These are phyloP conservation scores for Mikania micrantha DNA, from an alignment of 129 eudicot genomes.

Conservation along the genomic window DNA sequence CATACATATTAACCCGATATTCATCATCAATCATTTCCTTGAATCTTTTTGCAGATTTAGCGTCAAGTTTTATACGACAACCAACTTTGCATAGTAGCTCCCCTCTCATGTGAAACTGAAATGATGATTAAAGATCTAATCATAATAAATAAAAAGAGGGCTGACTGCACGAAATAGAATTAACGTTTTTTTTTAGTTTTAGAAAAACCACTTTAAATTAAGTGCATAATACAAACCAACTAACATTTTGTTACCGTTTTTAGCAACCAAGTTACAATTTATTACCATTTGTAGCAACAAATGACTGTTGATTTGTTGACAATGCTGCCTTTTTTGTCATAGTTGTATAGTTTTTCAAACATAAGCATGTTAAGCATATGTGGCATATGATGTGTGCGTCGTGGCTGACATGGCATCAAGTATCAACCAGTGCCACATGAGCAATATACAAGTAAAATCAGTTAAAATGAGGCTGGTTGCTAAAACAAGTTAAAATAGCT, in stretches of 20 bases:
- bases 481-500: too few species aligned
- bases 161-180: not conserved
- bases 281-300: not conserved
- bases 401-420: too few species aligned
- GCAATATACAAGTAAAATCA: too few species aligned
- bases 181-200: not conserved
- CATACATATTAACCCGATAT: slow-evolving; percentile 77
- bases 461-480: too few species aligned
- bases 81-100: slow-evolving; percentile 59
- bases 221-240: not conserved
- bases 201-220: not conserved
- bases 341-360: too few species aligned
- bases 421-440: too few species aligned
- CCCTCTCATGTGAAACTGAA: slow-evolving; percentile 70
- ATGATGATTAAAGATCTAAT: not conserved
- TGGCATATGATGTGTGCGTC: not conserved
- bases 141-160: not conserved
- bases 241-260: not conserved
- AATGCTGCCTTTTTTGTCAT: too few species aligned
- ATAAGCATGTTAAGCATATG: not conserved
- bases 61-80: slow-evolving; percentile 46
- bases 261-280: not conserved
- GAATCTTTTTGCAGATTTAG: slow-evolving; percentile 65
- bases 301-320: too few species aligned
- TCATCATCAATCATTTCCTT: slow-evolving; percentile 84